These are phyloP conservation scores for Colletotrichum tofieldiae DNA, from an alignment of 2,329 filamentous ascomycete genomes.

Conservation along the genomic window DNA sequence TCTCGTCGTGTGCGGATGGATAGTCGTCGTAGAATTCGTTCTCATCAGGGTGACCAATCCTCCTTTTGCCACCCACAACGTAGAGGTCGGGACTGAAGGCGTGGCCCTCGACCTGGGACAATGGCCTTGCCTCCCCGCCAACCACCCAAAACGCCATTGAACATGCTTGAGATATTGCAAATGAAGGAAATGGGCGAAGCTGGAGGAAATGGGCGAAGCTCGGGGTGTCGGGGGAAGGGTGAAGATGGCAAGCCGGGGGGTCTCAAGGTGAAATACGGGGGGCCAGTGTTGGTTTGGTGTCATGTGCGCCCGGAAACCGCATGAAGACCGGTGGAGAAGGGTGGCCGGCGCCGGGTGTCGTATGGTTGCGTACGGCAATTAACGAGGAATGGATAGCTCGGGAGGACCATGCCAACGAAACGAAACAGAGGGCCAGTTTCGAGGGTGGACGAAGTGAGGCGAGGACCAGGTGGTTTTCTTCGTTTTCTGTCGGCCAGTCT, in stretches of 20 bases:
- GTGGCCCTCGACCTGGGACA: conserved; percentile 33
- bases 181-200: conserved; percentile 23
- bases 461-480: conserved; percentile 3
- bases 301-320: conserved; percentile 43
- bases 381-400: conserved; percentile 37
- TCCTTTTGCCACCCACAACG: conserved; percentile 57
- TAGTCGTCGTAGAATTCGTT: conserved; percentile 52
- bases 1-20: conserved; percentile 47
- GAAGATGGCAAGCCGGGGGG: conserved; percentile 20
- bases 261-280: conserved; percentile 41
- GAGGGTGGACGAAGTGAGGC: conserved; percentile 34
- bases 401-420: conserved; percentile 39
- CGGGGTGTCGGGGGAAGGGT: conserved; percentile 13
- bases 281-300: conserved; percentile 33
- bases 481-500: conserved; percentile 19
- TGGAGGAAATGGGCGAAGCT: conserved; percentile 16
- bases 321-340: conserved; percentile 38
- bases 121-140: conserved; percentile 40
- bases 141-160: conserved; percentile 49
- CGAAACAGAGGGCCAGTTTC: conserved; percentile 39
- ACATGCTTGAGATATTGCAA: conserved; percentile 50
- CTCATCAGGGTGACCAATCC: conserved; percentile 54
- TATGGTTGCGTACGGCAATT: conserved; percentile 33
- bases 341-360: conserved; percentile 30
- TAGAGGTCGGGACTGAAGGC: conserved; percentile 45